Conservation (phyloP, 2,329 filamentous ascomycete species). For the Diaporthe humulicola region DNA sequence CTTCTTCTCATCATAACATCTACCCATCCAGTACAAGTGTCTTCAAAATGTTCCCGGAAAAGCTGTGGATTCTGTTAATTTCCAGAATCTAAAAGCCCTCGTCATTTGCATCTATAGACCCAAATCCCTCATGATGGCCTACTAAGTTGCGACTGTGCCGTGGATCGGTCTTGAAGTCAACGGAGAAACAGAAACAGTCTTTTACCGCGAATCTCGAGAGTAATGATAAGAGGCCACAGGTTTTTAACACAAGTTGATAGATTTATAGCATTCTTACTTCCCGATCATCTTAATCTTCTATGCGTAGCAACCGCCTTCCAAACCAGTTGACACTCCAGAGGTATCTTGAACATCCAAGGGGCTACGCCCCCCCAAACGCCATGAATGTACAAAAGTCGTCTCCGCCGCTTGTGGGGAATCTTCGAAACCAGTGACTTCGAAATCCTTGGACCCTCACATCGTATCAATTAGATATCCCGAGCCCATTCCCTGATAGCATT, state of each 20-base stretch:
- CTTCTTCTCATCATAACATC: background rate
- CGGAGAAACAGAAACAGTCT: background rate
- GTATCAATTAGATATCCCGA: background rate
- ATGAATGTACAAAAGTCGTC: background rate
- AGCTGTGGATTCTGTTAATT: no score
- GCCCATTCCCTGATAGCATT: background rate
- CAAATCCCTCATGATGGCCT: background rate
- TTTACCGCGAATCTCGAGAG: no score
- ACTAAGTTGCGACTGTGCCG: background rate
- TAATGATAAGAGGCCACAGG: no score
- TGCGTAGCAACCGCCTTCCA: background rate
- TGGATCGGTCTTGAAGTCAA: background rate
- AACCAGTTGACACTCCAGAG: background rate
- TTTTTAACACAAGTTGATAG: background rate
- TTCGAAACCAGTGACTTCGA: background rate
- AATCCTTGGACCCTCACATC: background rate
- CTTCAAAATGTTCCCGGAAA: no score
- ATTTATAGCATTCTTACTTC: background rate
- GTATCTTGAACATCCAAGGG: background rate
- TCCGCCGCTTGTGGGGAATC: background rate
- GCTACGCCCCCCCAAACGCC: background rate
- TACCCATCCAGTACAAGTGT: no score
- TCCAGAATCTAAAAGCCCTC: no score
- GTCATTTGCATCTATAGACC: no score
- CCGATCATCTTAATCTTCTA: background rate